Evolutionary conservation across 352 stramenopile species (phyloP).

Genomic region (Aphanomyces cochlioides): DNA sequence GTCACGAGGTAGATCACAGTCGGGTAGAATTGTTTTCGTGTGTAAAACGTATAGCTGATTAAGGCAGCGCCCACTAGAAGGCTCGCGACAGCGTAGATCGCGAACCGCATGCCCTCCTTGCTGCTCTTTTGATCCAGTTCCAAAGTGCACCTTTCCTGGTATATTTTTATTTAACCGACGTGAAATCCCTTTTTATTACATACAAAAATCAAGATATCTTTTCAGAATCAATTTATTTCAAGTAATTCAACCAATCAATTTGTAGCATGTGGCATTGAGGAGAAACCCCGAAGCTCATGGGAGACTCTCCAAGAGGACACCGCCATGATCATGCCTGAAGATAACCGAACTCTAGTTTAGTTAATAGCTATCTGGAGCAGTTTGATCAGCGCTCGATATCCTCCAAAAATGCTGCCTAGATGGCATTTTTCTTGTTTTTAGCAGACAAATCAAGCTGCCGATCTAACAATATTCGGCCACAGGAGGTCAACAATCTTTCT

Average conservation of each 20-base stretch:
- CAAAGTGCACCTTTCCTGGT: background rate
- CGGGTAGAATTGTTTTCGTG: conserved; percentile 96
- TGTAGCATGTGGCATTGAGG: conserved; percentile 16
- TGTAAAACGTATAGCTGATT: conserved; percentile 91
- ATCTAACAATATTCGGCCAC: too few species aligned
- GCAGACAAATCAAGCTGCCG: too few species aligned
- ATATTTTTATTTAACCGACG: background rate
- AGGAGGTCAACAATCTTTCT: too few species aligned
- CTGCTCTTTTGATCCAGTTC: background rate
- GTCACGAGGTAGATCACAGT: conserved; percentile 95
- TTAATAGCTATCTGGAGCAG: too few species aligned
- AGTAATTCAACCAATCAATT: conserved; percentile 20
- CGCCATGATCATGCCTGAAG: too few species aligned
- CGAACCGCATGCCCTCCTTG: conserved; percentile 41
- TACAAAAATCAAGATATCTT: background rate
- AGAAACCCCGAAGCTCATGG: too few species aligned
- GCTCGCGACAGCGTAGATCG: conserved; percentile 85
- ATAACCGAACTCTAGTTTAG: too few species aligned
- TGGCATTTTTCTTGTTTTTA: too few species aligned
- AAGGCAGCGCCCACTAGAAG: conserved; percentile 77
- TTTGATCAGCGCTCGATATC: too few species aligned
- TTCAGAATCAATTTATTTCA: conserved; percentile 7
- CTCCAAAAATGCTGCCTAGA: too few species aligned
- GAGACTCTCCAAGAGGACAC: too few species aligned
- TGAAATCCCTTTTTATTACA: background rate